Evolutionary conservation across 2,329 filamentous ascomycete genomes (phyloP).

Genomic region (Arthrobotrys conoides): DNA sequence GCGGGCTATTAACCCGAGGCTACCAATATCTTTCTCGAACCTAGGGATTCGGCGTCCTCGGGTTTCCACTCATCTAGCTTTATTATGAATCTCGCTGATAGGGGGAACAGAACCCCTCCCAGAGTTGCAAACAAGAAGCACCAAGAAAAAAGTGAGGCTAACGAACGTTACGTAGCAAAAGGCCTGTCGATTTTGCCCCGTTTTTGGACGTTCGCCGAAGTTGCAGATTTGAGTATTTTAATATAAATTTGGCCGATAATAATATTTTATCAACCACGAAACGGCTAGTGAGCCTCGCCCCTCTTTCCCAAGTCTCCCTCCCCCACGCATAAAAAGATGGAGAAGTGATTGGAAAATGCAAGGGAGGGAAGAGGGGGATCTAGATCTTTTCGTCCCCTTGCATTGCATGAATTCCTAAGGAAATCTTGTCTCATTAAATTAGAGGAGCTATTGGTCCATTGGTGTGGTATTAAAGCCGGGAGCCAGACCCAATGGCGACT

Average conservation of each 20-base stretch:
- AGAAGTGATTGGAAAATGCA: conserved; percentile 36
- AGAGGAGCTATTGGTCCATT: not conserved
- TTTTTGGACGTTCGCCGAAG: conserved; percentile 60
- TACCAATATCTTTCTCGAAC: conserved; percentile 3
- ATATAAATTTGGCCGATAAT: conserved; percentile 33
- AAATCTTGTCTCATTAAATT: conserved; percentile 16
- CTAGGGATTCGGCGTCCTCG: conserved; percentile 46
- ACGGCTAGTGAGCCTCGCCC: not conserved
- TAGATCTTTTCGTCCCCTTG: conserved; percentile 34
- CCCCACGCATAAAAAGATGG: conserved; percentile 25
- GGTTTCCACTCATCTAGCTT: conserved; percentile 39
- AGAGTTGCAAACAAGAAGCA: conserved; percentile 33
- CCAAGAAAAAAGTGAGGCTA: conserved; percentile 18
- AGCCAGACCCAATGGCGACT: conserved; percentile 13
- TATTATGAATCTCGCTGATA: conserved; percentile 36
- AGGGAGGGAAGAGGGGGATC: conserved; percentile 21
- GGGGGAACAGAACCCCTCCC: not conserved
- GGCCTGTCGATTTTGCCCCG: conserved; percentile 32
- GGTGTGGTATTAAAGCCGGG: conserved; percentile 1
- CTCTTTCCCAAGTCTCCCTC: conserved; percentile 4
- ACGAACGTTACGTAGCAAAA: conserved; percentile 18
- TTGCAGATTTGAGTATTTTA: conserved; percentile 48
- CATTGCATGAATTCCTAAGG: conserved; percentile 24
- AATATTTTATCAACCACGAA: conserved; percentile 18
- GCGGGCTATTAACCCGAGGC: conserved; percentile 9